Evolutionary conservation across 75 land plant species (phyloP).

Genomic region (Chamaecyparis obtusa): DNA sequence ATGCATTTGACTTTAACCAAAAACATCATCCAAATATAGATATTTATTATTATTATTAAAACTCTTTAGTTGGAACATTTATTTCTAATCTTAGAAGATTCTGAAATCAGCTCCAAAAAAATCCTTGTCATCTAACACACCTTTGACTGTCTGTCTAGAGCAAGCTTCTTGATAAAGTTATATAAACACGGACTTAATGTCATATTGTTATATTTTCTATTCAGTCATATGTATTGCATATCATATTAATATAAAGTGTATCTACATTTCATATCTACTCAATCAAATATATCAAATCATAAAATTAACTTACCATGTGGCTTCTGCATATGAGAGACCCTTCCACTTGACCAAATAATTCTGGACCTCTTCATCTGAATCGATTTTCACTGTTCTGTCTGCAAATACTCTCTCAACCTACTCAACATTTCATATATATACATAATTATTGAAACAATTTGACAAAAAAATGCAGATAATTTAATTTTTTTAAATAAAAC

Average conservation of each 20-base stretch:
- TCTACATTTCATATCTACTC: background rate
- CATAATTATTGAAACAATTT: background rate
- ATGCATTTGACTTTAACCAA: background rate
- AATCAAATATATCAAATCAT: background rate
- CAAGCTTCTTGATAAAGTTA: background rate
- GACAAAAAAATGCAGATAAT: background rate
- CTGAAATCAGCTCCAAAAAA: background rate
- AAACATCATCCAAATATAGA: background rate
- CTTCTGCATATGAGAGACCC: slow-evolving; percentile 96
- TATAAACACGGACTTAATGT: background rate
- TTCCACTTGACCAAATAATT: slow-evolving; percentile 99
- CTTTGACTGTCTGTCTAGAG: background rate
- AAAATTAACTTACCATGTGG: slow-evolving; percentile 69
- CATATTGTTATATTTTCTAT: background rate
- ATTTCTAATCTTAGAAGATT: background rate
- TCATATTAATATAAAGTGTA: background rate
- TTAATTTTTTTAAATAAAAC: background rate
- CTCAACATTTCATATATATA: slow-evolving; percentile 7
- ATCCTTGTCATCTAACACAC: too few relatives aligned
- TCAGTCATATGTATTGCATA: background rate
- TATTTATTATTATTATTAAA: background rate
- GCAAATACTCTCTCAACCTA: slow-evolving; percentile 97
- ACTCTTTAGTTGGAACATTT: background rate
- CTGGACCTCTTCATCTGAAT: slow-evolving; percentile 65
- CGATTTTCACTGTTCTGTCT: slow-evolving; percentile 59